Evolutionary conservation across 2,329 filamentous ascomycete species (phyloP), one percentile per base, ranked within the genome.

Genomic region (Aspergillus pseudoterreus): DNA sequence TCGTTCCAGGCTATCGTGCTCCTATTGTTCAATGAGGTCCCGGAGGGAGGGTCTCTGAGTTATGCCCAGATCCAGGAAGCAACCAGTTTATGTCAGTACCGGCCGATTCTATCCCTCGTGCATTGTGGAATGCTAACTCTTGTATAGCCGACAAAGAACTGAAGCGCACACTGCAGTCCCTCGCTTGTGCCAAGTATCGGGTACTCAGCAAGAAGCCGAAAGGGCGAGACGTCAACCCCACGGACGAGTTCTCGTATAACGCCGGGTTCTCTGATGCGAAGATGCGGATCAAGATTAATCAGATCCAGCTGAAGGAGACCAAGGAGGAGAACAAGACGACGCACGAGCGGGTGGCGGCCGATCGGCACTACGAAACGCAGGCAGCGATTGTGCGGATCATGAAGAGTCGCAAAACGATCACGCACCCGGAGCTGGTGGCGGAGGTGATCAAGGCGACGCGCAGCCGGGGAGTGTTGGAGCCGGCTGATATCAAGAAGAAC

Each of bases 231-330:
- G 84, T 99, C 59, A 81, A 82, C 52, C 66, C 77, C 1, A 89
- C 82, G 0, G 95, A 99, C 72, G 88, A 85, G 0, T 99, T 99
- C 64, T 83, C 83, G 0, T 85, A 95, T 64, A 96, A 96, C 74
- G 72, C 80, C 42, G 69, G 69, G 14, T 99, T 99, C 71, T 76
- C 76, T 2, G 87, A 96, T 65, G 81, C 85, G 17, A 95, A 94
- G 71, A 88, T 89, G 71, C 85, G 91, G 51, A 86, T 99, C 74
- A 99, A 99, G 77, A 96, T 99, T 77, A 99, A 97, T 74, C 92
- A 96, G 73, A 94, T 99, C 61, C 94, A 99, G 73, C 82, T 96
- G 46, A 95, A 94, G 73, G 94, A 99, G 74, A 97, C 94, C 0
- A 88, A 88, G 63, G 88, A 92, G 65, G 94, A 99, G 73, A 96